Conservation (phyloP, 1,284 basidiomycete genomes). For the Sphaerobolus stellatus region DNA sequence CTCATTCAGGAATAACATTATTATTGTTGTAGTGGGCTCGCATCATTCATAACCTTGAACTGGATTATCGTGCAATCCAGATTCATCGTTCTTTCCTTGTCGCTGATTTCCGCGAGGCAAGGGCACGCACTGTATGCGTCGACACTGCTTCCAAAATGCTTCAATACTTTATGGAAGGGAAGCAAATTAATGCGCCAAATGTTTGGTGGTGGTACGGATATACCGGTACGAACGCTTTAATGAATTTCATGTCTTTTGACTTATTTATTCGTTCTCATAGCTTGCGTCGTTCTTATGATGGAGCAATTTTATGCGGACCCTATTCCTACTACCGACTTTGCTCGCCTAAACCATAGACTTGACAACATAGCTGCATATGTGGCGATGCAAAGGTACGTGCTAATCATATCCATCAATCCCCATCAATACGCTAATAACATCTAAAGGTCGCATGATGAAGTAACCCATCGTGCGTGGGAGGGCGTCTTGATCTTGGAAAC, state of each 20-base stretch:
- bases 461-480: slow-evolving; percentile 5
- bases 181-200: slow-evolving; percentile 13
- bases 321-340: background rate
- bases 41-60: slow-evolving; percentile 15
- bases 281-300: slow-evolving; percentile 8
- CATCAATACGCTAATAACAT: background rate
- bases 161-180: slow-evolving; percentile 14
- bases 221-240: background rate
- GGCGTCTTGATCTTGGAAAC: slow-evolving; percentile 9
- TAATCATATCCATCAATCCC: background rate
- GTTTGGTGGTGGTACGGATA: slow-evolving; percentile 10
- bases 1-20: background rate
- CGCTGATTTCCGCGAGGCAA: slow-evolving; percentile 14
- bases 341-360: slow-evolving; percentile 1
- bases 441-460: background rate
- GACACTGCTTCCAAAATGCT: slow-evolving; percentile 14
- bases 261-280: background rate
- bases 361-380: slow-evolving; percentile 4
- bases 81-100: slow-evolving; percentile 16
- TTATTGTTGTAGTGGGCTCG: slow-evolving; percentile 16
- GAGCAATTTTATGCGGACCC: slow-evolving; percentile 6
- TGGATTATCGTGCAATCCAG: slow-evolving; percentile 15
- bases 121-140: slow-evolving; percentile 10
- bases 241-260: background rate
- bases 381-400: slow-evolving; percentile 2